Evolutionary conservation across 768 basidiomycete genomes (phyloP).

Genomic region (Macrolepiota albuminosa): DNA sequence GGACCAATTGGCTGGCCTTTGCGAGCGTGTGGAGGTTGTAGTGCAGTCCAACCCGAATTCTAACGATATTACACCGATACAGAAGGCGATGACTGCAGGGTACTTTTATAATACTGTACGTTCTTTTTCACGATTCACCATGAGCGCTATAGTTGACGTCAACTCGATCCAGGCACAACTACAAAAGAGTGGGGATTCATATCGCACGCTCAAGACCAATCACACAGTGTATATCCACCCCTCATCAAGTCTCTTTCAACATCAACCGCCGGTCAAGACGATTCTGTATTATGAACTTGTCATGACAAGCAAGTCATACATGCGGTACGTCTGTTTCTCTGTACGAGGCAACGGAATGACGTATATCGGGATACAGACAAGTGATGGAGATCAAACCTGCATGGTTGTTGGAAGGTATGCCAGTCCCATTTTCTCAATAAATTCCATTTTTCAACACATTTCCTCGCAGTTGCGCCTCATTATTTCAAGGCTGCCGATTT

Average conservation of each 20-base stretch:
- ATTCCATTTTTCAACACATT: background rate
- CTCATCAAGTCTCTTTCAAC: constrained; percentile 91
- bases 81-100: constrained; percentile 92
- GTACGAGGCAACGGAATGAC: background rate
- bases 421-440: constrained; percentile 7
- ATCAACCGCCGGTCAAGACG: constrained; percentile 89
- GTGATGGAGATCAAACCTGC: constrained; percentile 97
- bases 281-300: constrained; percentile 96
- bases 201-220: constrained; percentile 92
- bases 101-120: constrained; percentile 94
- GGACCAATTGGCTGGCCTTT: constrained; percentile 90
- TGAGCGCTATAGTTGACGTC: background rate
- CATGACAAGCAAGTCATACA: constrained; percentile 95
- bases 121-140: constrained; percentile 4
- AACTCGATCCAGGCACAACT: constrained; percentile 61
- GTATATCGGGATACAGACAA: constrained; percentile 46
- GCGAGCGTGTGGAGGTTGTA: constrained; percentile 95
- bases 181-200: constrained; percentile 95
- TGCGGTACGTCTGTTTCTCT: constrained; percentile 47
- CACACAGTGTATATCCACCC: constrained; percentile 98
- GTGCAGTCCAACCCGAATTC: constrained; percentile 85
- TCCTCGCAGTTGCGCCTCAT: constrained; percentile 79
- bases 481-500: constrained; percentile 88
- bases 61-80: constrained; percentile 88
- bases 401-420: constrained; percentile 86